Conservation (phyloP, 805 yeast species). For the Citeromyces nyonsensis region DNA sequence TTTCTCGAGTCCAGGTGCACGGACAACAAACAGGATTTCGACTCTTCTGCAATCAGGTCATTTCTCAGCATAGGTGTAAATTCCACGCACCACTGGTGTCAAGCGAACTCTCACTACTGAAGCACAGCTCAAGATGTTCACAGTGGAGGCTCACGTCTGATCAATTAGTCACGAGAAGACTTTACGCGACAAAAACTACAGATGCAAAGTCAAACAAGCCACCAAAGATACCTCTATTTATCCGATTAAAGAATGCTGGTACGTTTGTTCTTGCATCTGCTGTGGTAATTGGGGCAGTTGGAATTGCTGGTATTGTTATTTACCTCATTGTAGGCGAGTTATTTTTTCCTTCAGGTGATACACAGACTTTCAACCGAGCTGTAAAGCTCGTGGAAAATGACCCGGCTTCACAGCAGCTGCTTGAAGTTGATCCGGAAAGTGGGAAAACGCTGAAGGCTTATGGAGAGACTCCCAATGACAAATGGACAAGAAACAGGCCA, state of each 20-base stretch:
- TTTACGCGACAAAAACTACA: too few species aligned
- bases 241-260: constrained; percentile 30
- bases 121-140: too few species aligned
- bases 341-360: constrained; percentile 82
- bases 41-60: too few species aligned
- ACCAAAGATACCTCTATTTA: not conserved
- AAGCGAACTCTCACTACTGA: too few species aligned
- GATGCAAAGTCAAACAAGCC: too few species aligned
- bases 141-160: too few species aligned
- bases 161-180: too few species aligned
- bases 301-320: constrained; percentile 50
- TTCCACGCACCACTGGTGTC: too few species aligned
- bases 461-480: constrained; percentile 58
- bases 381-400: constrained; percentile 63
- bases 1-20: too few species aligned
- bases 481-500: constrained; percentile 85
- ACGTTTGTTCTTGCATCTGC: constrained; percentile 48
- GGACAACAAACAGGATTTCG: too few species aligned
- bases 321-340: constrained; percentile 70
- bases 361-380: constrained; percentile 79
- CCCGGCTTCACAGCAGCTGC: constrained; percentile 35
- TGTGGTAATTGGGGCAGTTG: constrained; percentile 54
- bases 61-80: too few species aligned
- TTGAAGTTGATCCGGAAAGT: constrained; percentile 29
- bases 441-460: constrained; percentile 65